Evolutionary conservation across 306 rosid species (phyloP), one percentile per base, ranked within the genome.

Genomic region (Argentina anserina): DNA sequence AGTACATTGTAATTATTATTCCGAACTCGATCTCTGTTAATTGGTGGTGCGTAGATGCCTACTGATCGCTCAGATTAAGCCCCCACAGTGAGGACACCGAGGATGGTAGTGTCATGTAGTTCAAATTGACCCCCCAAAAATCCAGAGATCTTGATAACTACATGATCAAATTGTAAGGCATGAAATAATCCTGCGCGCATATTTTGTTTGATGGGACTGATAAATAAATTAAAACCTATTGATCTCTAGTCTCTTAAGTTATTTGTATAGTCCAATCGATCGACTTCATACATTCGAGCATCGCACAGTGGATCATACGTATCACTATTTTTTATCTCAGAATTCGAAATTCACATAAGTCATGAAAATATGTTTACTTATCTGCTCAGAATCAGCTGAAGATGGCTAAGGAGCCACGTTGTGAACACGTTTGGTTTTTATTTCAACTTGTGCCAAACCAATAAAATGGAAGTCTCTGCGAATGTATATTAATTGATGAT

Each of bases 101-200:
- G 29, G 31, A 56, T 12, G 11, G 18, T 4, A 55, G 56, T 52
- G 64, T 21, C 47, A 50, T 14, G 46, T 21, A 21, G 36, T 63
- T 50, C 74, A 69, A 34, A 17, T 12, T 75, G 60, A 18, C 11
- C 36, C n/a, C 40, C 8, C 12, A 42, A 56, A 77, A 37, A 37
- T 47, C 45, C 65, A 34, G 17, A 66, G 53, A 36, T 23, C 39
- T 15, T 60, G 55, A 70, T 12, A 61, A 77, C 69, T 66, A 60
- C 70, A n/a, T 36, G n/a, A n/a, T n/a, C n/a, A n/a, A n/a, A n/a
- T 3, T 10, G n/a, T 59, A 13, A 6, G 34, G 17, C 18, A 36
- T 7, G 29, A 15, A 69, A 69, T 34, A 28, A 49, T 69, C 73
- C 46, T 3, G 29, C n/a, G n/a, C n/a, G n/a, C 46, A 69, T 34